phyloP scores from a whole-genome alignment of 257 asterid species.

The Nicotiana noctiflora region DNA sequence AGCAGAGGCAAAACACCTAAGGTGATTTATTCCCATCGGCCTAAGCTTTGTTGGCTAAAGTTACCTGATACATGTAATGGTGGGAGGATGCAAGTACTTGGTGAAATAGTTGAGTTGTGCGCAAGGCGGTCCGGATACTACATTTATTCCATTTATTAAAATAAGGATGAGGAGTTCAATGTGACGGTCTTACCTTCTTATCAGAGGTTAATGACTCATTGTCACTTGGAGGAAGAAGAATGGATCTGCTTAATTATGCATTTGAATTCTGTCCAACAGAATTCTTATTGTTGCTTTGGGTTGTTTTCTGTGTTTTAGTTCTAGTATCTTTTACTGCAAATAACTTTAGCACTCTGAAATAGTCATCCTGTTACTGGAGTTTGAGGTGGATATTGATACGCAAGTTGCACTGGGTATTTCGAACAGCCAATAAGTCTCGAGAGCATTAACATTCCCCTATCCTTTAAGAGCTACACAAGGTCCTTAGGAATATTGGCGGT shows the following conservation, averaged over 20 bases:
- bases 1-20: neutral
- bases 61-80: neutral
- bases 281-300: neutral
- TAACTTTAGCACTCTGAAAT: neutral
- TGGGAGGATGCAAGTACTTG: neutral
- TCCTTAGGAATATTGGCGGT: neutral
- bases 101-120: neutral
- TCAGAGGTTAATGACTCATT: neutral
- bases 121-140: neutral
- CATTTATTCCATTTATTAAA: neutral
- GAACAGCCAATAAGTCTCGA: neutral
- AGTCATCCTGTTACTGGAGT: neutral
- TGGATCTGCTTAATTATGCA: neutral
- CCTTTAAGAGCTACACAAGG: conserved; percentile 2
- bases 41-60: neutral
- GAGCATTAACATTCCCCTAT: neutral
- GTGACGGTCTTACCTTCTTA: neutral
- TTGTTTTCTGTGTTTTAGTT: neutral
- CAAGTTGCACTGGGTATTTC: neutral
- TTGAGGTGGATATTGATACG: neutral
- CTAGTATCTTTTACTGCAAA: neutral
- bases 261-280: neutral
- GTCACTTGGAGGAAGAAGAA: neutral
- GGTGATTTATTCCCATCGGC: neutral
- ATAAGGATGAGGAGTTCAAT: neutral